A percentile compares a stretch with the other conserved stretches of the same genome.
Conservation (phyloP, 306 rosid species). For the Geum urbanum region DNA sequence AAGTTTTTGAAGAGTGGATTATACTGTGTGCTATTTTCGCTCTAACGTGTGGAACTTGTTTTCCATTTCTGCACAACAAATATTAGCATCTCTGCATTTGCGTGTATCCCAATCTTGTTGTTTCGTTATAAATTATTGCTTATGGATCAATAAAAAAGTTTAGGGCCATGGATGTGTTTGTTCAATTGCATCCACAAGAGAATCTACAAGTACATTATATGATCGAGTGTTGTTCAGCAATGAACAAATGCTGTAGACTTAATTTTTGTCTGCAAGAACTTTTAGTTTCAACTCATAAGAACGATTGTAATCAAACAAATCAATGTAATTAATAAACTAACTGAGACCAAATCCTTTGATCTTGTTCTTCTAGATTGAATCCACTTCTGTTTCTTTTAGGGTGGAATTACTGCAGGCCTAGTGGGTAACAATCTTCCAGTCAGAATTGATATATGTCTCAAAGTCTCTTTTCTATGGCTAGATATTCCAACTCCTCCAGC, state of each 20-base stretch:
- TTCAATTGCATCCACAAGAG: no score
- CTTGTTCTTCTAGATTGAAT: background rate
- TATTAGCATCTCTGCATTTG: no score
- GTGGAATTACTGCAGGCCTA: constrained; percentile 47
- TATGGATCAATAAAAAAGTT: no score
- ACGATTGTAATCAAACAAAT: background rate
- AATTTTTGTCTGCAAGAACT: background rate
- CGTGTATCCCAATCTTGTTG: no score
- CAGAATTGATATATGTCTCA: constrained; percentile 74
- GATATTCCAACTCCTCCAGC: constrained; percentile 52
- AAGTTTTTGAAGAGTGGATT: background rate
- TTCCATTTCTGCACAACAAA: no score
- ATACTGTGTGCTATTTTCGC: no score
- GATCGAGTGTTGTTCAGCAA: no score
- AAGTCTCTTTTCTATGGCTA: constrained; percentile 40
- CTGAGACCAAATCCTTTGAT: constrained; percentile 9
- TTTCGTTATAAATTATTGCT: no score
- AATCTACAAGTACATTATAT: no score
- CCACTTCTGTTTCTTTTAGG: constrained; percentile 26
- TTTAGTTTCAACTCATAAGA: background rate
- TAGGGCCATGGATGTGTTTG: no score
- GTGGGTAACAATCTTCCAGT: constrained; percentile 64
- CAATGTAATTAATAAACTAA: constrained; percentile 1
- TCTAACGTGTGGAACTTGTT: no score
- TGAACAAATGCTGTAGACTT: background rate